Percentiles rank a stretch among this genome's conserved stretches.
Evolutionary conservation across 2,329 filamentous ascomycete species (phyloP).

Genomic region (Ilyonectria robusta): DNA sequence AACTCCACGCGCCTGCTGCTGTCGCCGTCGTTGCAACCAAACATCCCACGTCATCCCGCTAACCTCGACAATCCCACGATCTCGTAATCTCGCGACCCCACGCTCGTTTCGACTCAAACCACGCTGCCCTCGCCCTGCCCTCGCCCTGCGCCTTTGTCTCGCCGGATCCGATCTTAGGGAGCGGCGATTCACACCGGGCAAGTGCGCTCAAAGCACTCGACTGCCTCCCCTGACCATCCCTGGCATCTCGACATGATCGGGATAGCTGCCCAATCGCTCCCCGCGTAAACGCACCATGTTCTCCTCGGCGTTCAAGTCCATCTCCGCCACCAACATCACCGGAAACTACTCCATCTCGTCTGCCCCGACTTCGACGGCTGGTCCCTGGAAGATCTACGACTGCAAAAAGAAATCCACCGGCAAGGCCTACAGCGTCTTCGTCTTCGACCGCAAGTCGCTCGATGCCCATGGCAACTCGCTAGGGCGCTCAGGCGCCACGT

Average conservation of each 20-base stretch:
- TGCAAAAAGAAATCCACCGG: constrained; percentile 96
- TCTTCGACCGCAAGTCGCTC: constrained; percentile 91
- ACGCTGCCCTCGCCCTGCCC: not conserved
- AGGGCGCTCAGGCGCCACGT: constrained; percentile 66
- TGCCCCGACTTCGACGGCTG: constrained; percentile 82
- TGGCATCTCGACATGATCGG: constrained; percentile 47
- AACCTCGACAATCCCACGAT: constrained; percentile 19
- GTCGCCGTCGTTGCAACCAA: constrained; percentile 20
- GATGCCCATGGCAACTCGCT: constrained; percentile 68
- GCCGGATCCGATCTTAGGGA: not conserved
- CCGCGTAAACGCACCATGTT: constrained; percentile 75
- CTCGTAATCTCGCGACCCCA: constrained; percentile 22
- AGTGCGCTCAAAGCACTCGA: constrained; percentile 16
- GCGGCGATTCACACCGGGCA: not conserved
- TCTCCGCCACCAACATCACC: constrained; percentile 90
- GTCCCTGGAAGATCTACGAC: constrained; percentile 98
- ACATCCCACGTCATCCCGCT: constrained; percentile 38
- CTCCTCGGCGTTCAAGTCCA: constrained; percentile 92
- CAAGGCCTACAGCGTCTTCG: constrained; percentile 90
- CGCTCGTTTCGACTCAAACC: constrained; percentile 25
- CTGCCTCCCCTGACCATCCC: constrained; percentile 18
- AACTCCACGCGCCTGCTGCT: constrained; percentile 35
- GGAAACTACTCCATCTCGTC: constrained; percentile 90
- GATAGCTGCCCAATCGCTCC: constrained; percentile 35
- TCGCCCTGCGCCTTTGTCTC: not conserved